Conservation (phyloP, 768 basidiomycete genomes). For the Trametes punicea region DNA sequence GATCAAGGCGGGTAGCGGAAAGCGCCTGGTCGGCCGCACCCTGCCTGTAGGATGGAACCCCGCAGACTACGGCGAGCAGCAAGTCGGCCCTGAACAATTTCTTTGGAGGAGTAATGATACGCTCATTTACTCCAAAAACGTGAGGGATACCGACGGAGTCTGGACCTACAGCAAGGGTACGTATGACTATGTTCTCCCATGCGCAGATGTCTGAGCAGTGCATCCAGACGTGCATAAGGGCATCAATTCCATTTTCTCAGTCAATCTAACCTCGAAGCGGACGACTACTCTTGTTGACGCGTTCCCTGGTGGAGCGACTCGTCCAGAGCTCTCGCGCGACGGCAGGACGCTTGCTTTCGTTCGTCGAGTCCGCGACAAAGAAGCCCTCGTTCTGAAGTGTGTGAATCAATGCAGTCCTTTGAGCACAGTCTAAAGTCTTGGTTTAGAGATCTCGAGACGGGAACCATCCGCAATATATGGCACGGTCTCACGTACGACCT, state of each 20-base stretch:
- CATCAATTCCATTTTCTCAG: constrained; percentile 68
- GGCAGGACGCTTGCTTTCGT: constrained; percentile 71
- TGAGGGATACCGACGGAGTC: constrained; percentile 40
- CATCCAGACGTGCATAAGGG: constrained; percentile 61
- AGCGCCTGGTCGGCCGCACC: constrained; percentile 50
- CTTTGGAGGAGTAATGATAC: constrained; percentile 58
- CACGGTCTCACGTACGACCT: constrained; percentile 68
- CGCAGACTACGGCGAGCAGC: constrained; percentile 60
- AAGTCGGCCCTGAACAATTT: constrained; percentile 72
- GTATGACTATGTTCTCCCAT: background rate
- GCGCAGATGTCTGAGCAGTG: background rate
- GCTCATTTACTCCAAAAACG: constrained; percentile 66
- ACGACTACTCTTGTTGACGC: constrained; percentile 52
- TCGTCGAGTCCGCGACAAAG: constrained; percentile 67
- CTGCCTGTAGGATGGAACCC: constrained; percentile 61
- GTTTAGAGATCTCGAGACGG: constrained; percentile 60
- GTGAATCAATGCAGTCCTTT: constrained; percentile 16
- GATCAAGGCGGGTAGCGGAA: constrained; percentile 43
- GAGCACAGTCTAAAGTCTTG: background rate
- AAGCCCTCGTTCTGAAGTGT: constrained; percentile 73
- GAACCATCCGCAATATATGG: constrained; percentile 63
- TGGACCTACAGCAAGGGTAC: constrained; percentile 69
- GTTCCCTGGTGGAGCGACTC: constrained; percentile 68
- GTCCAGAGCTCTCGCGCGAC: constrained; percentile 69
- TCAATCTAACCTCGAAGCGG: constrained; percentile 54